A percentile compares a stretch with the other conserved stretches of the same genome.
Conservation (phyloP, 2,329 filamentous ascomycete genomes). For the Aspergillus fumigatus region DNA sequence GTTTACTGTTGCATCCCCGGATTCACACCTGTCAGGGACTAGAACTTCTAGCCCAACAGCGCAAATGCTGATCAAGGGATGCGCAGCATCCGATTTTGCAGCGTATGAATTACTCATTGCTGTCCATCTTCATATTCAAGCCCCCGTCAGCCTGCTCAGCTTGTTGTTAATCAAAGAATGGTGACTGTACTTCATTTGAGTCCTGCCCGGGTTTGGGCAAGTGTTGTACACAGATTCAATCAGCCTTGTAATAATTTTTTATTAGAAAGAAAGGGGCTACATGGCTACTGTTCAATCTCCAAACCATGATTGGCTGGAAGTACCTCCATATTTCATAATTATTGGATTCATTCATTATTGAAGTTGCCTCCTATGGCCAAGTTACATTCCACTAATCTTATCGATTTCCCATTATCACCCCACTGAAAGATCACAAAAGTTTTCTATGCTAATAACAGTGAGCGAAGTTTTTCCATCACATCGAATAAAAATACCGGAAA, state of each 20-base stretch:
- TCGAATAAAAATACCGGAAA: background rate
- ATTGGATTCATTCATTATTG: background rate
- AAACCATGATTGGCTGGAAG: background rate
- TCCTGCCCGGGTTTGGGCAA: background rate
- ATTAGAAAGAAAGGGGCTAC: background rate
- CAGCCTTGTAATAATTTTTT: background rate
- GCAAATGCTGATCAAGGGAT: conserved; percentile 5
- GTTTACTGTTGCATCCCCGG: conserved; percentile 12
- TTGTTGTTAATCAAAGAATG: background rate
- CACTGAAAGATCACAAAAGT: background rate
- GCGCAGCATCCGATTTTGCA: background rate
- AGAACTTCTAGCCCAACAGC: conserved; percentile 2
- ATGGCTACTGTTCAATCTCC: background rate
- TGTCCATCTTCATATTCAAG: background rate
- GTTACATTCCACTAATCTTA: background rate
- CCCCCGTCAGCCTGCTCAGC: background rate
- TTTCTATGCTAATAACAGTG: background rate
- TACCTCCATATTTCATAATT: background rate
- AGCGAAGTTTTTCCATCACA: background rate
- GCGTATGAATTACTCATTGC: background rate
- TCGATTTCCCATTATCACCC: background rate
- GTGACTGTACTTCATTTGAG: background rate
- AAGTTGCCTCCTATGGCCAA: background rate
- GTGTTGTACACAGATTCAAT: background rate
- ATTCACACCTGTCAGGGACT: conserved; percentile 13